Base-by-base conservation (phyloP, 176 grass and related monocot genomes). In the Leersia perrieri region DNA sequence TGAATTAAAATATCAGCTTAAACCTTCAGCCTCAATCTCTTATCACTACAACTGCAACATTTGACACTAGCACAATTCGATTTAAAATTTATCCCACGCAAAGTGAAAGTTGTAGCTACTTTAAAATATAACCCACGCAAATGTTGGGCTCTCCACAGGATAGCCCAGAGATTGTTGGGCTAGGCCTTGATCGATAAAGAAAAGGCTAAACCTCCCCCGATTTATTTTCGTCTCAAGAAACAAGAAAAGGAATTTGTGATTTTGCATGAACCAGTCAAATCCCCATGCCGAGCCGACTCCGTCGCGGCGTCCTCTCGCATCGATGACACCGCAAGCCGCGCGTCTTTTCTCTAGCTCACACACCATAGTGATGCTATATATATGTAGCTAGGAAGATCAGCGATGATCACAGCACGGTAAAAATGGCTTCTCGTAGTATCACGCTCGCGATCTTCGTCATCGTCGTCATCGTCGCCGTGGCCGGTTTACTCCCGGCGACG, bases 401-500 rank as follows among this genome's bases (percentile, higher is more conserved):
- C n/a, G n/a, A n/a, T n/a, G n/a, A n/a, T n/a, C n/a, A n/a, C n/a
- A n/a, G n/a, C n/a, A n/a, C n/a, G n/a, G n/a, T n/a, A n/a, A n/a
- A n/a, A 18, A 82, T 82, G 85, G 73, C 73, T n/a, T 15, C 85
- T 30, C 66, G 20, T 6, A 8, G 3, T 9, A n/a, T 60, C 1
- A 15, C 28, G 22, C 38, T 49, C 58, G 45, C 15, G 45, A 27
- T 13, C 29, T 62, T 16, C 26, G 64, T 73, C 73, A n/a, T 49
- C 4, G 16, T 29, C 39, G 16, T 4, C 20, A 1, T 32, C 51
- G n/a, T 20, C 38, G 64, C 38, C 30, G 78, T 33, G 11, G 16
- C 39, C 25, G 41, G 33, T 10, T 38, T 64, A 18, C 86, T 88
- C 45, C 68, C 80, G 74, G 60, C 60, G 45, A 67, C 73, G 3